Evolutionary conservation across 2,329 filamentous ascomycete species (phyloP).

Genomic region (Neofusicoccum kwambonambiense): DNA sequence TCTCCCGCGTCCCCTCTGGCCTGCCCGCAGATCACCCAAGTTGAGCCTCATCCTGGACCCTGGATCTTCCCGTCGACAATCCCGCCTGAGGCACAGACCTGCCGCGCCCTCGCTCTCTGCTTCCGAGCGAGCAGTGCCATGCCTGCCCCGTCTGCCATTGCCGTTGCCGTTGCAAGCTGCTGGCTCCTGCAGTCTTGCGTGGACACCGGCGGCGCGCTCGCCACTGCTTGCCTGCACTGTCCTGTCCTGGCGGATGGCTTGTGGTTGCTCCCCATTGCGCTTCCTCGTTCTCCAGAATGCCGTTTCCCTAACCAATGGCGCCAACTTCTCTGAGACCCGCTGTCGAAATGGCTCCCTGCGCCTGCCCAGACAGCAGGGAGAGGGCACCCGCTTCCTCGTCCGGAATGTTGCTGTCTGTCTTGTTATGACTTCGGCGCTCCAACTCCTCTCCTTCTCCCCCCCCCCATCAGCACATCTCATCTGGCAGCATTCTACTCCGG

Average conservation of each 20-base stretch:
- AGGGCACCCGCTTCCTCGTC: neutral
- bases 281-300: neutral
- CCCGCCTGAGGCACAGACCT: neutral
- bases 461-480: neutral
- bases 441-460: neutral
- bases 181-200: neutral
- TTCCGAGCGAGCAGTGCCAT: too few species aligned
- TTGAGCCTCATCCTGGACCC: slow-evolving; percentile 2
- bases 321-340: neutral
- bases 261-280: too few species aligned
- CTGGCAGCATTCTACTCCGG: neutral
- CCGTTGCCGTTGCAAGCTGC: neutral
- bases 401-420: neutral
- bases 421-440: neutral
- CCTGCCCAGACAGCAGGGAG: neutral
- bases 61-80: neutral
- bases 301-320: neutral
- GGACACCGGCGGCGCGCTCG: neutral
- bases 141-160: neutral
- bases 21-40: slow-evolving; percentile 4
- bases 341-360: neutral
- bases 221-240: neutral
- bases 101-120: neutral
- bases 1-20: neutral
- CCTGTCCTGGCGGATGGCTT: too few species aligned